phyloP scores from a whole-genome alignment of 176 grass and related monocot species.

The Neostapfia colusana region DNA sequence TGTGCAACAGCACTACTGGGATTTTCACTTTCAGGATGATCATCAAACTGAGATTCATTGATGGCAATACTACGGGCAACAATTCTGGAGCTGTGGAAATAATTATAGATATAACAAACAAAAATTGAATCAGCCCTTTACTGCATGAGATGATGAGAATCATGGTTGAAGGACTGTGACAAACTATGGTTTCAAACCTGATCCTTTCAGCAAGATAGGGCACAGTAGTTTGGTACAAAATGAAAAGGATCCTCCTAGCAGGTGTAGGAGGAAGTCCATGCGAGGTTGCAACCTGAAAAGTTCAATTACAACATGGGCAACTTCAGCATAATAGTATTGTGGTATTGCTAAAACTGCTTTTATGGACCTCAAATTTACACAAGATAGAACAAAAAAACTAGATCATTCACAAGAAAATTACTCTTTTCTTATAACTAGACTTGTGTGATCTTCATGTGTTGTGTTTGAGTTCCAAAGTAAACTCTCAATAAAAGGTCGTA shows the following conservation, averaged over 20 bases:
- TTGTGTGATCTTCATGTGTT: background rate
- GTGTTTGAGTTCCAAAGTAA: slow-evolving; percentile 21
- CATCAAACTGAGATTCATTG: slow-evolving; percentile 61
- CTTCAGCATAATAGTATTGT: slow-evolving; percentile 21
- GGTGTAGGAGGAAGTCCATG: slow-evolving; percentile 85
- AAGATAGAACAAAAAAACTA: slow-evolving; percentile 7
- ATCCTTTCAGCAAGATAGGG: slow-evolving; percentile 93
- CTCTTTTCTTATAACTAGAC: background rate
- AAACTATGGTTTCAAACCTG: slow-evolving; percentile 51
- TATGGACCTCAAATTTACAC: background rate
- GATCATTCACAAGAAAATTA: background rate
- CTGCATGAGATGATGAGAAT: slow-evolving; percentile 23
- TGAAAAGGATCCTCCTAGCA: slow-evolving; percentile 79
- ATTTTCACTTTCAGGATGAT: slow-evolving; percentile 46
- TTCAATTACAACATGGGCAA: slow-evolving; percentile 21
- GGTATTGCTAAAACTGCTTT: slow-evolving; percentile 3
- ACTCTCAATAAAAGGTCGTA: background rate
- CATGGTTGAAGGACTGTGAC: background rate
- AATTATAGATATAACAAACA: slow-evolving; percentile 11
- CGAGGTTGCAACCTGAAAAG: slow-evolving; percentile 66
- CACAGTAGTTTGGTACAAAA: slow-evolving; percentile 85
- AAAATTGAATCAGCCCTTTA: slow-evolving; percentile 20
- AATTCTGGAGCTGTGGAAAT: slow-evolving; percentile 85
- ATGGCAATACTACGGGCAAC: slow-evolving; percentile 73
- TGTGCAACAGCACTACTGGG: slow-evolving; percentile 37